A percentile compares a stretch with the other conserved stretches of the same genome.
Evolutionary conservation across 345 rosid genomes (phyloP).

Genomic region (Citrus sinensis): DNA sequence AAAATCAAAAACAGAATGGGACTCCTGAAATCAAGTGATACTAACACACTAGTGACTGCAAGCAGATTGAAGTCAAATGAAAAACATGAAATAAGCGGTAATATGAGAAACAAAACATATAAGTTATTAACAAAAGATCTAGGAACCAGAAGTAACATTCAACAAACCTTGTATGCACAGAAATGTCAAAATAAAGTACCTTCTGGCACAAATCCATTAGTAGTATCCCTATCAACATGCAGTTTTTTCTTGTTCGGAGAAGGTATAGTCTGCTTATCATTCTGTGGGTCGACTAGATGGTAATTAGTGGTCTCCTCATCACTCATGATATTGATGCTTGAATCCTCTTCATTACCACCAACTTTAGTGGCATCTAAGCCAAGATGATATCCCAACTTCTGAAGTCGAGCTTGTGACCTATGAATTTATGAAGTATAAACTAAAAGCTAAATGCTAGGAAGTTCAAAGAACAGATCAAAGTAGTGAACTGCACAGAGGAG

Average conservation of each 20-base stretch:
- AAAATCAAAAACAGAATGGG: neutral
- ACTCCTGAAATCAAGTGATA: neutral
- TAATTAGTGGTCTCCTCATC: slow-evolving; percentile 53
- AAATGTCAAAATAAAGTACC: slow-evolving; percentile 26
- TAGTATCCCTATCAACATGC: slow-evolving; percentile 26
- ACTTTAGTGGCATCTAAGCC: slow-evolving; percentile 37
- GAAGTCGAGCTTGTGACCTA: slow-evolving; percentile 75
- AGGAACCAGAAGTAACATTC: neutral
- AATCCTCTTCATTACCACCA: slow-evolving; percentile 60
- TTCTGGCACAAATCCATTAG: slow-evolving; percentile 38
- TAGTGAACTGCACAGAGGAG: neutral
- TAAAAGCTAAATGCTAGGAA: slow-evolving; percentile 6
- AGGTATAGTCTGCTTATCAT: slow-evolving; percentile 35
- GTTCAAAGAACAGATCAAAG: neutral
- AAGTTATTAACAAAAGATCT: neutral
- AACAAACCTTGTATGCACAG: neutral
- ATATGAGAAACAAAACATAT: neutral
- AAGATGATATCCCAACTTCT: slow-evolving; percentile 73
- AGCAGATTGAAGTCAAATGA: neutral
- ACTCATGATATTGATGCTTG: slow-evolving; percentile 55
- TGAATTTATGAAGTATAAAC: slow-evolving; percentile 17
- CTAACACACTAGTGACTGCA: neutral
- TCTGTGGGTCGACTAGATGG: slow-evolving; percentile 29
- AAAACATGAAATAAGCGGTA: neutral
- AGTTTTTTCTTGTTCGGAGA: slow-evolving; percentile 40